A percentile compares a stretch with the other conserved stretches of the same genome.
Evolutionary conservation across 2,329 filamentous ascomycete genomes (phyloP).

Genomic region (Penicillium sp.): DNA sequence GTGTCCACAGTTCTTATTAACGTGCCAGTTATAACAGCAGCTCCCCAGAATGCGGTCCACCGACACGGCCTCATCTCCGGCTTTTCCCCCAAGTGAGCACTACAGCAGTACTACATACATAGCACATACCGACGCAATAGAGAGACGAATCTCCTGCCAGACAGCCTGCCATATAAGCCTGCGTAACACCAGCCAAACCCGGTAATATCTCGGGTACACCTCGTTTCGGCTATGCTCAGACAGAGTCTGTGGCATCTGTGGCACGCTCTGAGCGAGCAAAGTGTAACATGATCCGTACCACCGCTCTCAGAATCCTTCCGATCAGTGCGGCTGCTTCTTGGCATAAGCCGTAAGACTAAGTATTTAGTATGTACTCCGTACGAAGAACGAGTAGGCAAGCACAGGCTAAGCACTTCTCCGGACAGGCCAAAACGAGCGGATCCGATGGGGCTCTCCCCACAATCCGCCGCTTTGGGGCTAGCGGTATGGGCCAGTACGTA

Average conservation of each 20-base stretch:
- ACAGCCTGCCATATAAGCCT: too few species aligned
- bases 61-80: not conserved
- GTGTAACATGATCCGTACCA: not conserved
- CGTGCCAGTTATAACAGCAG: too few species aligned
- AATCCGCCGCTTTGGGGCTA: not conserved
- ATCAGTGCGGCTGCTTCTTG: not conserved
- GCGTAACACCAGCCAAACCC: not conserved
- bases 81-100: not conserved
- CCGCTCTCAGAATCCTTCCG: not conserved
- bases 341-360: too few species aligned
- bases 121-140: too few species aligned
- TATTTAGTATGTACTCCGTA: too few species aligned
- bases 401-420: not conserved
- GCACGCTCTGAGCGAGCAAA: not conserved
- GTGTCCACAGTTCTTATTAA: too few species aligned
- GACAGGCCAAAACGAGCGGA: not conserved
- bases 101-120: too few species aligned
- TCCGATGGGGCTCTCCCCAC: not conserved
- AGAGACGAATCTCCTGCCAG: too few species aligned
- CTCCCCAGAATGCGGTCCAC: not conserved
- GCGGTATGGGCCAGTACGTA: not conserved
- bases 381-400: too few species aligned
- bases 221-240: not conserved
- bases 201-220: too few species aligned
- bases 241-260: not conserved